These are phyloP conservation scores for Sclerotinia nivalis DNA, from an alignment of 2,329 filamentous ascomycete genomes.

Conservation along the genomic window DNA sequence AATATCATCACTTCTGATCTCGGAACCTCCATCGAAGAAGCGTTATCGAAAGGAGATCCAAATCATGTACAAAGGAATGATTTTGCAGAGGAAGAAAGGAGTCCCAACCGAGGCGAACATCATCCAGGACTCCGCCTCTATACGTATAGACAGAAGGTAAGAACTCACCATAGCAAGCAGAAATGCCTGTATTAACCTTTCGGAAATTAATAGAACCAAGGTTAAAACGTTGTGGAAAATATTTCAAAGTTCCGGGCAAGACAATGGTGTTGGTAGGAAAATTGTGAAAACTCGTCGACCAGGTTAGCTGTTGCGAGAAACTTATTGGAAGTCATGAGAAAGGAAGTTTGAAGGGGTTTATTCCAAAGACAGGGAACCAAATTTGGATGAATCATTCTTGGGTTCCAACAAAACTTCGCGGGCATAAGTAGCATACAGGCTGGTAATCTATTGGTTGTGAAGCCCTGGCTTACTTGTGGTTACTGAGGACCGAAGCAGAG, in stretches of 20 bases:
- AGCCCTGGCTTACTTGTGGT: neutral
- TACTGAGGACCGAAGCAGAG: neutral
- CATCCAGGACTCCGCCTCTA: neutral
- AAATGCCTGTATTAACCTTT: neutral
- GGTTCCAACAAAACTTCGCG: neutral
- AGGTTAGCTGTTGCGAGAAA: neutral
- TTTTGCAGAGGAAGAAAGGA: neutral
- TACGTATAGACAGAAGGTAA: neutral
- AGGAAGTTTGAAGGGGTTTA: neutral
- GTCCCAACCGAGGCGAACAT: neutral
- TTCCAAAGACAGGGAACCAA: neutral
- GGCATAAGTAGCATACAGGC: neutral
- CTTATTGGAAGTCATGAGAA: neutral
- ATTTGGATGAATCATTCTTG: neutral
- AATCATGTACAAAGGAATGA: neutral
- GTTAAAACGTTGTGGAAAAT: neutral
- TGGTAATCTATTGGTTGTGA: neutral
- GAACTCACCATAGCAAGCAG: neutral
- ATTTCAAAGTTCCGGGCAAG: neutral
- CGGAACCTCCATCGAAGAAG: neutral
- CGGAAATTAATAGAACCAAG: slow-evolving; percentile 1
- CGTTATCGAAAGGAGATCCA: neutral
- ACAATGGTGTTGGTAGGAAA: neutral
- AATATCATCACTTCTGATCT: neutral
- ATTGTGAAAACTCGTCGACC: neutral